Conservation (phyloP, 805 yeast species). For the Wickerhamiella bombiphila region DNA sequence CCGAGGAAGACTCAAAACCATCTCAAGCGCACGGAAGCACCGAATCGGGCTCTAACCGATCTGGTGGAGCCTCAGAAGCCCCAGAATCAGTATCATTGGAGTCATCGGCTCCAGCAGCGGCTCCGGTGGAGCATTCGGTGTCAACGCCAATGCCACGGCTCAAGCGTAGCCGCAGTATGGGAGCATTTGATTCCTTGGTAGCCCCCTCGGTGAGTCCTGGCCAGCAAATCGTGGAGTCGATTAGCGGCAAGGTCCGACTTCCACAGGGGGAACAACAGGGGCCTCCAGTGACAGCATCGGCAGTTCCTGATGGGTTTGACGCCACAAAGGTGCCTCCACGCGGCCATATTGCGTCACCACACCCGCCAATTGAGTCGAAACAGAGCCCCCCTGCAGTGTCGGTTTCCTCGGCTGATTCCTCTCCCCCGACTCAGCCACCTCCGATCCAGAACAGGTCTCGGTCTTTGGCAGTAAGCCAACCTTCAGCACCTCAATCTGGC, state of each 20-base stretch:
- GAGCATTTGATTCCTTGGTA: background rate
- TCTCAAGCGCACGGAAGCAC: too few relatives aligned
- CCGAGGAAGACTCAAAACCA: too few relatives aligned
- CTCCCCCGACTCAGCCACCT: background rate
- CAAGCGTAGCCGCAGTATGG: constrained; percentile 1
- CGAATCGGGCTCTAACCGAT: too few relatives aligned
- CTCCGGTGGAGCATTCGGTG: background rate
- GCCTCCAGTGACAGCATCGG: background rate
- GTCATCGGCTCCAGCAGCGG: background rate
- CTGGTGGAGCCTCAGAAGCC: too few relatives aligned
- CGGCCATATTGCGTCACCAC: too few relatives aligned
- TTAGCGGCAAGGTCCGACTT: constrained; percentile 10
- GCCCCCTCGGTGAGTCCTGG: constrained; percentile 8
- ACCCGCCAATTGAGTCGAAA: too few relatives aligned
- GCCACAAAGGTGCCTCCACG: constrained; percentile 2
- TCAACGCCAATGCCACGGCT: background rate
- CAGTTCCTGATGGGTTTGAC: background rate
- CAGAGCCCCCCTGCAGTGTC: background rate
- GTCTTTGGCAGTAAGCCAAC: too few relatives aligned
- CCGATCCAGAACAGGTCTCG: too few relatives aligned
- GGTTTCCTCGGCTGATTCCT: background rate
- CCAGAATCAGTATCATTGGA: too few relatives aligned
- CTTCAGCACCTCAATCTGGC: too few relatives aligned
- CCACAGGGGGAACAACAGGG: too few relatives aligned
- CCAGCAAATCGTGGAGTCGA: constrained; percentile 12